A percentile compares a stretch with the other conserved stretches of the same genome.
These are phyloP conservation scores for Kodamaea laetipori DNA, from an alignment of 805 yeast genomes.

Conservation along the genomic window DNA sequence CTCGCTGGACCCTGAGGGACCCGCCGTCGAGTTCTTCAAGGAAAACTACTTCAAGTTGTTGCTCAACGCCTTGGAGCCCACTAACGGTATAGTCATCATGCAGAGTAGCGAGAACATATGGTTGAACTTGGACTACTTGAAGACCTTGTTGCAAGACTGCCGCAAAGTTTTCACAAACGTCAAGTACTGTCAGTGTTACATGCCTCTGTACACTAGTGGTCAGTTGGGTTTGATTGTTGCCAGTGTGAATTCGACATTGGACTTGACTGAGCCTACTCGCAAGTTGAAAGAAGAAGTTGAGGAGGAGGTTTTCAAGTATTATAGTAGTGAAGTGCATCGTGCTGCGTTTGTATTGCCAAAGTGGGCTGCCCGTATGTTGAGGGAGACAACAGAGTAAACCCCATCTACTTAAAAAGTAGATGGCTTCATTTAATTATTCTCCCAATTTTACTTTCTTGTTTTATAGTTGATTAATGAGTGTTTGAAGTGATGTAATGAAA, in stretches of 20 bases:
- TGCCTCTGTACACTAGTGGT: conserved; percentile 88
- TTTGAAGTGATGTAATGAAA: too few species aligned
- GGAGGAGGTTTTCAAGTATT: conserved; percentile 56
- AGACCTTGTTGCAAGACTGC: conserved; percentile 50
- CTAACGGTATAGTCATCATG: conserved; percentile 71
- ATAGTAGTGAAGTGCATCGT: conserved; percentile 63
- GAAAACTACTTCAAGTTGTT: conserved; percentile 71
- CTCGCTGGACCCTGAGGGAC: conserved; percentile 94
- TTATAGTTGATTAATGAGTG: too few species aligned
- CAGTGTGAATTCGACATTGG: conserved; percentile 51
- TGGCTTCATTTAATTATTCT: too few species aligned
- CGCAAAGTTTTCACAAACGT: conserved; percentile 60
- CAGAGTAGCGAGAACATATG: conserved; percentile 78
- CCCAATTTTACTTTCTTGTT: too few species aligned
- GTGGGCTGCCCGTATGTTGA: conserved; percentile 59
- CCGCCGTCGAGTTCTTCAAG: conserved; percentile 88
- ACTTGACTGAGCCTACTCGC: conserved; percentile 56
- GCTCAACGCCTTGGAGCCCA: conserved; percentile 56
- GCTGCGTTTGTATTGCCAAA: conserved; percentile 79
- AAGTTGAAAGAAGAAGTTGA: conserved; percentile 47
- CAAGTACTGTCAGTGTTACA: conserved; percentile 73
- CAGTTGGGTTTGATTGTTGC: conserved; percentile 81
- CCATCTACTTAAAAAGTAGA: too few species aligned
- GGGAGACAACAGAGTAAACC: conserved; percentile 10
- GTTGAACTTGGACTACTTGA: conserved; percentile 61